Evolutionary conservation across 495 filamentous ascomycete species (phyloP).

Genomic region (Pseudoneurospora amorphoporcata): DNA sequence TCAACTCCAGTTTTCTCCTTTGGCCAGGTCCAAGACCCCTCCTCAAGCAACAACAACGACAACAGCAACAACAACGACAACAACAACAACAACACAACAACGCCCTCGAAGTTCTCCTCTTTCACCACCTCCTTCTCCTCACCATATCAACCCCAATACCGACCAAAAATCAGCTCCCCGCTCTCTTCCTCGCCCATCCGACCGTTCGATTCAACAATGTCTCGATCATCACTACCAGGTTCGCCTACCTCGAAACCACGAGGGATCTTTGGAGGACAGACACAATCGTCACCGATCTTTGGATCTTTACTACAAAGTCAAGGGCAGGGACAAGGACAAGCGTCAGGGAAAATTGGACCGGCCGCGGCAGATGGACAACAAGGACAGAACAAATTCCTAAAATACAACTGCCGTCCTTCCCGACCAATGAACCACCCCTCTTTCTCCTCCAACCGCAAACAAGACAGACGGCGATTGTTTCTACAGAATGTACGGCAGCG

Average conservation of each 20-base stretch:
- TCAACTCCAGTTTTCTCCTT: slow-evolving; percentile 5
- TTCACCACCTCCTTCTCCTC: background rate
- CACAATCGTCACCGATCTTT: slow-evolving; percentile 10
- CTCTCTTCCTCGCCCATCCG: slow-evolving; percentile 16
- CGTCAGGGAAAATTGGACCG: slow-evolving; percentile 13
- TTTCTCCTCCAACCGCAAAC: slow-evolving; percentile 7
- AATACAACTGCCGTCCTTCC: background rate
- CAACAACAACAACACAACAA: background rate
- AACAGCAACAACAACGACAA: background rate
- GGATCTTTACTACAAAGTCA: background rate
- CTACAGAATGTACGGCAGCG: slow-evolving; percentile 65
- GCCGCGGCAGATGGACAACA: slow-evolving; percentile 13
- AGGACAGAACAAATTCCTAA: slow-evolving; percentile 3
- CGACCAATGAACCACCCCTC: background rate
- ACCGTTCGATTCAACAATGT: slow-evolving; percentile 1
- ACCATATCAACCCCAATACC: slow-evolving; percentile 4
- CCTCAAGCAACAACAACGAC: slow-evolving; percentile 6
- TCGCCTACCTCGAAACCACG: background rate
- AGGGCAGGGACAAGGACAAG: slow-evolving; percentile 2
- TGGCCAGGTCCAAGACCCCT: slow-evolving; percentile 6
- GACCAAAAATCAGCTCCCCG: slow-evolving; percentile 8
- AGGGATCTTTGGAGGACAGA: background rate
- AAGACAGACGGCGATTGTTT: slow-evolving; percentile 54
- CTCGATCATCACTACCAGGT: background rate
- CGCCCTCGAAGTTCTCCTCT: background rate